A percentile compares a stretch with the other conserved stretches of the same genome.
These are phyloP conservation scores for Boletus reticulatus DNA, from an alignment of 768 basidiomycete genomes.

Conservation along the genomic window DNA sequence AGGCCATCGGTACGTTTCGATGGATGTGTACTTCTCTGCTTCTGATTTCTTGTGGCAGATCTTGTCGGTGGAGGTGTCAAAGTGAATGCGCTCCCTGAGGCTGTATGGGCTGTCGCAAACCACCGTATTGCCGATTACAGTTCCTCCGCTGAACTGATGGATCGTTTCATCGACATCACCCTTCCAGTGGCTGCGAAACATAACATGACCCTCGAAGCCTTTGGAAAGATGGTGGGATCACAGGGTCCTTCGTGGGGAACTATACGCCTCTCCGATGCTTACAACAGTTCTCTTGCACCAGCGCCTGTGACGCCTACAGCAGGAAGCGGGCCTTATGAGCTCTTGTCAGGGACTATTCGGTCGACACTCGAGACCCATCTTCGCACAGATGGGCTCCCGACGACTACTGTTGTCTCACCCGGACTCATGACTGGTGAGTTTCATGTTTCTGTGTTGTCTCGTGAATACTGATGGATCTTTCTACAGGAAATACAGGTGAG, in stretches of 20 bases:
- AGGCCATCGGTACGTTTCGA: conserved; percentile 22
- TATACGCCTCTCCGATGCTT: conserved; percentile 38
- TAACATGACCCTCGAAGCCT: conserved; percentile 41
- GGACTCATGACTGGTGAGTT: conserved; percentile 24
- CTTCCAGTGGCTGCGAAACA: conserved; percentile 28
- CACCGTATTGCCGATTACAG: conserved; percentile 35
- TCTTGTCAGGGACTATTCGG: conserved; percentile 45
- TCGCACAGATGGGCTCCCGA: conserved; percentile 21
- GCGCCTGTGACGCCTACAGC: conserved; percentile 42
- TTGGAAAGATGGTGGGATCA: conserved; percentile 33
- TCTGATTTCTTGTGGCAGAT: conserved; percentile 34
- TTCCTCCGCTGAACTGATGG: conserved; percentile 12
- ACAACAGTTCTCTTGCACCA: conserved; percentile 35
- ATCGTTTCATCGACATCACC: conserved; percentile 8
- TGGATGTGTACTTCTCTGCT: conserved; percentile 3
- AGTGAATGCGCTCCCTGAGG: conserved; percentile 47
- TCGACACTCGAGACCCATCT: conserved; percentile 36
- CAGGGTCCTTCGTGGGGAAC: conserved; percentile 33
- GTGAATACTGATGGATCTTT: conserved; percentile 1
- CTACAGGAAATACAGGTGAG: conserved; percentile 26
- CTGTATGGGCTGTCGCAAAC: conserved; percentile 36
- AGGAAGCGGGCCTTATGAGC: conserved; percentile 34
- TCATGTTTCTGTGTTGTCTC: not conserved
- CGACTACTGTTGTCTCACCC: conserved; percentile 36
- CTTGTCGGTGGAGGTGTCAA: conserved; percentile 43